These are phyloP conservation scores for Trichoderma sp. DNA, from an alignment of 2,329 filamentous ascomycete species.

Conservation along the genomic window DNA sequence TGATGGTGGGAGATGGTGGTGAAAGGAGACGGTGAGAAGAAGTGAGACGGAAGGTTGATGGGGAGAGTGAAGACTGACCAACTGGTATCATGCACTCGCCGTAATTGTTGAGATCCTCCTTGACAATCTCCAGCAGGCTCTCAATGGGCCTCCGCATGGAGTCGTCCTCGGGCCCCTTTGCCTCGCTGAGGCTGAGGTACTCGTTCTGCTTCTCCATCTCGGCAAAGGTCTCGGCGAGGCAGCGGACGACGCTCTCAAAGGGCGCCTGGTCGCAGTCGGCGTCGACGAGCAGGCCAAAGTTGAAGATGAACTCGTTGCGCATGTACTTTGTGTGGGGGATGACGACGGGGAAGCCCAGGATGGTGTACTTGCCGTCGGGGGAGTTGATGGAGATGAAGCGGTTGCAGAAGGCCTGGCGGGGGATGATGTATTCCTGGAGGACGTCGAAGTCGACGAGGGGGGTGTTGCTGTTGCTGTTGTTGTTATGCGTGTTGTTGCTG, in stretches of 20 bases:
- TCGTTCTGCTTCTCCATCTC: conserved; percentile 90
- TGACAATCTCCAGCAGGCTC: conserved; percentile 77
- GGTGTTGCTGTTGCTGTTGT: conserved; percentile 34
- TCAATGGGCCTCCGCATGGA: conserved; percentile 70
- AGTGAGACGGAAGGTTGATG: too few relatives aligned
- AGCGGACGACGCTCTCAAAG: conserved; percentile 82
- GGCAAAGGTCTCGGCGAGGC: conserved; percentile 81
- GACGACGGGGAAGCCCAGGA: conserved; percentile 87
- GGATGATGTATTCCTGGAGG: conserved; percentile 90
- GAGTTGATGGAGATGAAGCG: conserved; percentile 81
- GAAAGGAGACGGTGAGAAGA: too few relatives aligned
- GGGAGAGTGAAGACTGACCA: conserved; percentile 55
- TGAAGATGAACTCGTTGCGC: conserved; percentile 97
- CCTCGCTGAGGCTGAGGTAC: conserved; percentile 69
- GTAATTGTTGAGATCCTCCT: conserved; percentile 92
- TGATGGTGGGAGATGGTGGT: too few relatives aligned
- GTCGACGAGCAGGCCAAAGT: conserved; percentile 84
- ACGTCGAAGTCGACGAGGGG: conserved; percentile 83
- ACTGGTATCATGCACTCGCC: conserved; percentile 98
- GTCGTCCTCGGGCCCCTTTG: conserved; percentile 42
- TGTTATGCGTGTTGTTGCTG: too few relatives aligned
- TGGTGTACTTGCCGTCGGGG: conserved; percentile 67
- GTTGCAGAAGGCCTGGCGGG: conserved; percentile 92
- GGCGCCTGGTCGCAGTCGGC: conserved; percentile 68
- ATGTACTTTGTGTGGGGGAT: conserved; percentile 81